phyloP scores from a whole-genome alignment of 169 alveolate species.

The Cryptosporidium sp. region DNA sequence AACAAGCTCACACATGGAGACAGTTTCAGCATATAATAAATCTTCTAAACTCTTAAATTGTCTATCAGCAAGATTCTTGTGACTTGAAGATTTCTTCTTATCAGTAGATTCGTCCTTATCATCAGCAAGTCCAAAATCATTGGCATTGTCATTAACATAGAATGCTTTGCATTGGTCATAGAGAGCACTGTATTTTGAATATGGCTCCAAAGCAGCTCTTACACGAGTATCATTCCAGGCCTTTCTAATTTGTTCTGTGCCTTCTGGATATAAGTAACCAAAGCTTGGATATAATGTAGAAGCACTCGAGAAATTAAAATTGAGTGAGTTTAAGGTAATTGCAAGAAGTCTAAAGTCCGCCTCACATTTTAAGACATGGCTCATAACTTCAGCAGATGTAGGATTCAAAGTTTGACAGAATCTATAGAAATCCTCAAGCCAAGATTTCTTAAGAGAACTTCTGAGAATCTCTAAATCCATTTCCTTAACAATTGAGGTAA shows the following conservation, averaged over 20 bases:
- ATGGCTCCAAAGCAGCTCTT: slow-evolving; percentile 91
- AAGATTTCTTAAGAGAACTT: slow-evolving; percentile 92
- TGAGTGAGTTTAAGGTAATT: slow-evolving; percentile 84
- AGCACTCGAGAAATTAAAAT: slow-evolving; percentile 84
- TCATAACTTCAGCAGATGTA: slow-evolving; percentile 92
- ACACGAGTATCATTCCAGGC: slow-evolving; percentile 91
- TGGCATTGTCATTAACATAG: slow-evolving; percentile 77
- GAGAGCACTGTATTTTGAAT: slow-evolving; percentile 86
- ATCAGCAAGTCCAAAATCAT: slow-evolving; percentile 65
- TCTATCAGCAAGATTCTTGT: slow-evolving; percentile 59
- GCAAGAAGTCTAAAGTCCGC: slow-evolving; percentile 89
- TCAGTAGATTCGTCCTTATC: slow-evolving; percentile 37
- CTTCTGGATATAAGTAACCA: slow-evolving; percentile 93
- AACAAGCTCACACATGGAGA: slow-evolving; percentile 93
- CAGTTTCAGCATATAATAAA: slow-evolving; percentile 94
- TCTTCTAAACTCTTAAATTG: slow-evolving; percentile 91
- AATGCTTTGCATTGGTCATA: slow-evolving; percentile 88
- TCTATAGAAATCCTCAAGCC: slow-evolving; percentile 95
- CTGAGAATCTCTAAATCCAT: slow-evolving; percentile 89
- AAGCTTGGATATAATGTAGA: slow-evolving; percentile 89
- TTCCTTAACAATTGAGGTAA: slow-evolving; percentile 76
- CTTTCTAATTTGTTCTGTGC: slow-evolving; percentile 89
- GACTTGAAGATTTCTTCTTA: slow-evolving; percentile 12
- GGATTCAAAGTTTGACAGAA: slow-evolving; percentile 90
- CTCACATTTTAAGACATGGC: slow-evolving; percentile 89